Evolutionary conservation across 441 rosid species (phyloP), one percentile per base, ranked within the genome.

Genomic region (Croton setiger): DNA sequence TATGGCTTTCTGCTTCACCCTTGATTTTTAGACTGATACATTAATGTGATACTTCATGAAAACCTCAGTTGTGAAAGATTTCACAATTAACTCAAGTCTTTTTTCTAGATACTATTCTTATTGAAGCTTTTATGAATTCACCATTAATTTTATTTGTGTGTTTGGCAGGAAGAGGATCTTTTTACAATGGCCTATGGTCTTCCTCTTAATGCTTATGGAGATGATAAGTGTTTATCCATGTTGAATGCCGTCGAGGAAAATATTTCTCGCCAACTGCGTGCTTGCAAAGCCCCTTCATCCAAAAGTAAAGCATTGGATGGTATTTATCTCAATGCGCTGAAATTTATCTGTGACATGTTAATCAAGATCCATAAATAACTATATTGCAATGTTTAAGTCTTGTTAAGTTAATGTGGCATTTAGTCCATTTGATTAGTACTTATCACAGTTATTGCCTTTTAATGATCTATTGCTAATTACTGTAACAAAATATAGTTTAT

Each of bases 221-320:
- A 95, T 82, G 93, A 84, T 15, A 92, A 84, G 80, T 90, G 97
- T 80, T 80, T 92, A 75, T 81, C 88, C 58, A 79, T 90, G 75
- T 63, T 95, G 75, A 95, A 90, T 84, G 92, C 98, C 21, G 93
- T 91, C 35, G 99, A 95, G 84, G 98, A 92, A 82, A 86, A 89
- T 57, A 76, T 90, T 71, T 79, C 84, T 71, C 97, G 98, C 68
- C 96, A 89, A 75, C 74, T 95, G 81, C 98, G 97, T 31, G 96
- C 93, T 71, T 89, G 92, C 76, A 95, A 84, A 79, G 92, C 89
- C 54, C 76, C 83, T 14, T 76, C 84, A 60, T 81, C 83, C 4
- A 88, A 86, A 82, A 88, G 81, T 80, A 88, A 86, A 78, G 70
- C 43, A 33, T 41, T 78, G 58, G 98, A 87, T 67, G 97, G 98